Evolutionary conservation across 805 yeast genomes (phyloP).

Genomic region (Saturnispora besseyi): DNA sequence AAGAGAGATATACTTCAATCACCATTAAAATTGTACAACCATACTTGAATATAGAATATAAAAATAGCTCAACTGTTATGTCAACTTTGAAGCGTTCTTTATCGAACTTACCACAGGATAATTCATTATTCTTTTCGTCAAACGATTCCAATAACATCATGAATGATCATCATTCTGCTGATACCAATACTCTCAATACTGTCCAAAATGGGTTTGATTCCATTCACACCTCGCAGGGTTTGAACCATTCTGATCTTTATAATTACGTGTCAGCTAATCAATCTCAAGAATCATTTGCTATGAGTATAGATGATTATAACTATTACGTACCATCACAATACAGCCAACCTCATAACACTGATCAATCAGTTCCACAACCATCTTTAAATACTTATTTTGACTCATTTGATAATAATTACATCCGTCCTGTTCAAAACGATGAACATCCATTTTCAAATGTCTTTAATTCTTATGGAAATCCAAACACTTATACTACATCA

Average conservation of each 20-base stretch:
- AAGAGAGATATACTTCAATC: background rate
- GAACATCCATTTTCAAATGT: conserved; percentile 2
- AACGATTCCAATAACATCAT: conserved; percentile 2
- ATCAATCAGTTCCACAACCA: background rate
- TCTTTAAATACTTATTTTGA: background rate
- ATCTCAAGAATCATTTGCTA: conserved; percentile 6
- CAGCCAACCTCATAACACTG: background rate
- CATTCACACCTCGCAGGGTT: background rate
- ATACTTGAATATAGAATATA: background rate
- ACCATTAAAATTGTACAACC: background rate
- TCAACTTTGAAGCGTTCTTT: conserved; percentile 1
- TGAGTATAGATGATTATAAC: conserved; percentile 2
- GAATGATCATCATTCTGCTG: background rate
- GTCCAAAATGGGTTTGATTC: background rate
- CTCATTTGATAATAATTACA: background rate
- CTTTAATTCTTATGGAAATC: conserved; percentile 7
- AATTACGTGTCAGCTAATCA: conserved; percentile 3
- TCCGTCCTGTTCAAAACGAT: background rate
- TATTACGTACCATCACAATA: background rate
- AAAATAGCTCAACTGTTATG: conserved; percentile 1
- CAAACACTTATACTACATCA: conserved; percentile 1
- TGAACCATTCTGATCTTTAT: background rate
- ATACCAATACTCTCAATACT: background rate
- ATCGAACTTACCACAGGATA: background rate
- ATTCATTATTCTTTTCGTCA: background rate